phyloP scores from a whole-genome alignment of 305 asterid species.

The Rubia balearica region DNA sequence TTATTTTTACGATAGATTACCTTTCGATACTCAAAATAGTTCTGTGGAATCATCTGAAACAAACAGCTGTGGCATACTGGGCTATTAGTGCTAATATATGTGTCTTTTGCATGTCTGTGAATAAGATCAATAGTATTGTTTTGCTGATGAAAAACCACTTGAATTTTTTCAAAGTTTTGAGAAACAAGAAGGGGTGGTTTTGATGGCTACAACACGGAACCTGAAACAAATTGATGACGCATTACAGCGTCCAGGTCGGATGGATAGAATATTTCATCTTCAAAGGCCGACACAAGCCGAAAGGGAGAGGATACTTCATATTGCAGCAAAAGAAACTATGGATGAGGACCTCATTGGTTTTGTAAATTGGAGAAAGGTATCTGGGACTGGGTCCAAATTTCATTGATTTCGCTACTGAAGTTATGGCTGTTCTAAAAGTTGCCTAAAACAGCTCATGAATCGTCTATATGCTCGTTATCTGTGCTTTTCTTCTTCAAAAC shows the following conservation, averaged over 20 bases:
- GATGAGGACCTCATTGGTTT: conserved; percentile 76
- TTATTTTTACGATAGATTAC: background rate
- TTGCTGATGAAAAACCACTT: background rate
- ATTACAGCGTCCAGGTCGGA: conserved; percentile 94
- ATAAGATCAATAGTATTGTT: background rate
- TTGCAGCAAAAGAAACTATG: conserved; percentile 87
- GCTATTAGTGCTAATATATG: background rate
- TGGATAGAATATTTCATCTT: conserved; percentile 97
- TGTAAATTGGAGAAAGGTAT: conserved; percentile 92
- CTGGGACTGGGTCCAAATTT: background rate
- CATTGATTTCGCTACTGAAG: background rate
- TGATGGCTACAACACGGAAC: conserved; percentile 97
- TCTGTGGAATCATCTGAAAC: background rate
- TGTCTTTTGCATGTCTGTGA: background rate
- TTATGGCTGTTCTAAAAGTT: background rate
- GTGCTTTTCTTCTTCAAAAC: background rate
- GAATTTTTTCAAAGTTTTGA: conserved; percentile 56
- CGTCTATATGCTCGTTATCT: background rate
- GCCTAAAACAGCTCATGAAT: background rate
- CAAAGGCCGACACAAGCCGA: conserved; percentile 81
- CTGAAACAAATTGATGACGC: conserved; percentile 88
- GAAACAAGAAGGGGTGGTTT: conserved; percentile 96
- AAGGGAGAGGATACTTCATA: conserved; percentile 69
- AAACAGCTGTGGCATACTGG: background rate
- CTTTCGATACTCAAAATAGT: background rate